Evolutionary conservation across 2,329 filamentous ascomycete genomes (phyloP), one percentile per base, ranked within the genome.

Genomic region (Phoma sp.): DNA sequence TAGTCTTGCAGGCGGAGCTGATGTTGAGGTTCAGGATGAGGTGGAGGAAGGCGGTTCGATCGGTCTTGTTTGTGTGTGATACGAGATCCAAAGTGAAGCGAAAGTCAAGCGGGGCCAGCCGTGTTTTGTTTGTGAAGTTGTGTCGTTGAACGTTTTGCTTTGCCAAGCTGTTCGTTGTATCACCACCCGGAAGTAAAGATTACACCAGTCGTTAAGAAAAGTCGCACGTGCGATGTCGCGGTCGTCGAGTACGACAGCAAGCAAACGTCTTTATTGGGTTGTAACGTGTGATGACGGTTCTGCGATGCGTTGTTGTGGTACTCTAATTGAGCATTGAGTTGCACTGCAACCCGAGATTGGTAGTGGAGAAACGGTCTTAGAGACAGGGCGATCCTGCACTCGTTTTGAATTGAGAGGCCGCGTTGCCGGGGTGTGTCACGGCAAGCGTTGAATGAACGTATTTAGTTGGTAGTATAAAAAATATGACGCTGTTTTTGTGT

Each of bases 321-420:
- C 47, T 52, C 33, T 51, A 55, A 51, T 52, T 57, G 54, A 49
- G 44, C 48, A 36, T 41, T 43, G 48, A 52, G 55, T 60, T 53
- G 54, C 58, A 56, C 52, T 51, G 53, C 57, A 60, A 58, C 41
- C 52, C 56, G 52, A 59, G 40, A 61, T 62, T 58, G 49, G 45
- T 53, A 50, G 57, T 59, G 59, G 58, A 25, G 56, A 54, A 57
- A 30, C 43, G 48, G 42, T 52, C 11, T 46, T 37, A n/a, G 37
- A 57, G 38, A 47, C 46, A 35, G 9, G 52, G 52, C 47, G 53
- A 54, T 37, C 38, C 46, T 47, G 54, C 29, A 39, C 36, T 38
- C n/a, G 48, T 48, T 52, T 49, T 50, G 47, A 32, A 59, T 56
- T 49, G 49, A 56, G n/a, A 44, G 44, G 22, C 43, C 3, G 38